phyloP scores from a whole-genome alignment of 805 yeast genomes.

The Yarrowia porcina region DNA sequence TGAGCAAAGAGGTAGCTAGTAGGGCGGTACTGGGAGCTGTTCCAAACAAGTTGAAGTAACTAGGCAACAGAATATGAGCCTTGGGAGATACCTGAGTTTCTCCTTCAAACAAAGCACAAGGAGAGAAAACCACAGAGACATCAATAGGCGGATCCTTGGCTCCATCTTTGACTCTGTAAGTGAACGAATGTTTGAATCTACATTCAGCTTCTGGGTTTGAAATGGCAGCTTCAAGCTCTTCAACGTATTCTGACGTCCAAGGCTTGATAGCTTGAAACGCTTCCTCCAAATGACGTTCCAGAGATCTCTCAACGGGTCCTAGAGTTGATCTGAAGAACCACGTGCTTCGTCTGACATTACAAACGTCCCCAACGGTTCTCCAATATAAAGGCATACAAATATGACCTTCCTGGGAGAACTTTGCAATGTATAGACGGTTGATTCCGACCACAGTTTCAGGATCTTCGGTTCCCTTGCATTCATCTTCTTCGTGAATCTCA shows the following conservation, averaged over 20 bases:
- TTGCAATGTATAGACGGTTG: conserved; percentile 35
- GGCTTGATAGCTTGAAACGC: conserved; percentile 33
- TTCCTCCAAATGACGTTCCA: conserved; percentile 34
- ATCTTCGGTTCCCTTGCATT: conserved; percentile 2
- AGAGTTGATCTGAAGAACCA: conserved; percentile 41
- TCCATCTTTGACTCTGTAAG: conserved; percentile 28
- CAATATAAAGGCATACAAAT: conserved; percentile 41
- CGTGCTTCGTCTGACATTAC: conserved; percentile 37
- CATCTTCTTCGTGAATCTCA: conserved; percentile 25
- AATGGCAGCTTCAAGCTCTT: conserved; percentile 33
- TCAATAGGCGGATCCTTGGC: conserved; percentile 26
- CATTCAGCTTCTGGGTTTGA: conserved; percentile 34
- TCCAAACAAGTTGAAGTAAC: conserved; percentile 10
- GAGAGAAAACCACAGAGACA: conserved; percentile 35
- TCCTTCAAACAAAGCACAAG: conserved; percentile 30
- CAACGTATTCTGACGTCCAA: conserved; percentile 33
- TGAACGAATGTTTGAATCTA: conserved; percentile 31
- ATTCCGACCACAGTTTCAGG: conserved; percentile 36
- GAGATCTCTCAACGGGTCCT: conserved; percentile 38
- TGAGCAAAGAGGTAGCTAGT: conserved; percentile 29
- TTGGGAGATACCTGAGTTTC: conserved; percentile 27
- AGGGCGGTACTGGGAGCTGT: conserved; percentile 27
- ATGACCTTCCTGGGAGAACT: conserved; percentile 26
- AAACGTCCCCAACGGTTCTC: conserved; percentile 36
- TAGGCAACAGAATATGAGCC: conserved; percentile 9